phyloP scores from a whole-genome alignment of 768 basidiomycete genomes.

The Lactifluus echinatus region DNA sequence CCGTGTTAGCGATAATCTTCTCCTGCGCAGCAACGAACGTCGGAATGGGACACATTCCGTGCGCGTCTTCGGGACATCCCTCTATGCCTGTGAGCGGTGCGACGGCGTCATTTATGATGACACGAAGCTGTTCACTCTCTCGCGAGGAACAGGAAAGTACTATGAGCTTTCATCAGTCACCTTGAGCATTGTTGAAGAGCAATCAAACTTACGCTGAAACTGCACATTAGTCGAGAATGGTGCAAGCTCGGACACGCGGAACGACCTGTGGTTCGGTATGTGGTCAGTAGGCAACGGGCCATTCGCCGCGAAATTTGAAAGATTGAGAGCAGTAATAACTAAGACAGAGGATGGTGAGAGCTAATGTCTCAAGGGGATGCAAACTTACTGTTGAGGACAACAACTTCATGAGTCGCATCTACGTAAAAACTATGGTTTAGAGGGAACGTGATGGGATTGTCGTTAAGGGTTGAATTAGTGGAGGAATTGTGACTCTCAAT shows the following conservation, averaged over 20 bases:
- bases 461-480: constrained; percentile 76
- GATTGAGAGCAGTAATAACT: constrained; percentile 82
- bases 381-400: constrained; percentile 67
- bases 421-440: constrained; percentile 68
- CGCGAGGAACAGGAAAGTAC: constrained; percentile 25
- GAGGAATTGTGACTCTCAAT: constrained; percentile 67
- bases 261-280: constrained; percentile 55
- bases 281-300: constrained; percentile 73
- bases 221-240: constrained; percentile 87
- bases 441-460: constrained; percentile 61
- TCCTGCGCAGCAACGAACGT: constrained; percentile 65
- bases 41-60: constrained; percentile 71
- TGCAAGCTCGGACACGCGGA: constrained; percentile 66
- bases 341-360: not conserved
- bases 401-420: constrained; percentile 89
- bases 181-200: not conserved
- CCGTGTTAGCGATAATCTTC: constrained; percentile 52
- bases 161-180: not conserved
- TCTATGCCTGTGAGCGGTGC: constrained; percentile 69
- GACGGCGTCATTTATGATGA: constrained; percentile 84
- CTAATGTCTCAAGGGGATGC: not conserved
- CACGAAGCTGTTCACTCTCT: constrained; percentile 53
- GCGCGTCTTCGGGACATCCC: constrained; percentile 61
- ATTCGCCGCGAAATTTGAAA: constrained; percentile 59
- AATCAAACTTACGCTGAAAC: constrained; percentile 58